Evolutionary conservation across 129 eudicot species (phyloP).

Genomic region (Rutidosis leptorrhynchoides): DNA sequence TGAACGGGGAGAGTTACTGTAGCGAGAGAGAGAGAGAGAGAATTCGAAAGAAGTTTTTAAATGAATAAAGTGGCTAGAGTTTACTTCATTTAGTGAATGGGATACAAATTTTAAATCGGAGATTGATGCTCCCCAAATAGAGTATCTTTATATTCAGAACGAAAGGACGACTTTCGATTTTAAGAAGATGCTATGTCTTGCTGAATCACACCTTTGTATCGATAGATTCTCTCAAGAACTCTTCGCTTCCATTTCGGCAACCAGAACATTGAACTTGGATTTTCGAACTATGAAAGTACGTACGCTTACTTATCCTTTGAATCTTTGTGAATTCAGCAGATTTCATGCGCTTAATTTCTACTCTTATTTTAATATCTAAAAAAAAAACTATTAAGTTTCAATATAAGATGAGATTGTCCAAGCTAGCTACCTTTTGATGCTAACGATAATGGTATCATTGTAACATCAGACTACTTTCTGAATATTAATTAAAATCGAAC

Average conservation of each 20-base stretch:
- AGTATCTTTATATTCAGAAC: too few relatives aligned
- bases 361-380: background rate
- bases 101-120: conserved; percentile 1
- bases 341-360: background rate
- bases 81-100: too few relatives aligned
- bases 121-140: conserved; percentile 24
- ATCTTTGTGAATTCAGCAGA: background rate
- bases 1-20: too few relatives aligned
- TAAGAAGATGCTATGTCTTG: conserved; percentile 12
- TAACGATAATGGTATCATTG: too few relatives aligned
- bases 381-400: too few relatives aligned
- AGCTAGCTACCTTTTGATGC: background rate
- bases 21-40: too few relatives aligned
- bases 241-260: conserved; percentile 9
- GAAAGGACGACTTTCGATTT: background rate
- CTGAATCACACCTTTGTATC: conserved; percentile 7
- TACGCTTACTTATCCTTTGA: background rate
- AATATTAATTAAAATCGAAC: too few relatives aligned
- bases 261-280: conserved; percentile 5
- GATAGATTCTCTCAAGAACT: background rate
- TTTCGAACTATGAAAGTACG: background rate
- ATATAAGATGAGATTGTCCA: too few relatives aligned
- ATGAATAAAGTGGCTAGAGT: too few relatives aligned
- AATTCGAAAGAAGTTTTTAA: too few relatives aligned
- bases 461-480: too few relatives aligned